Conservation (phyloP, 495 filamentous ascomycete species). For the Penicillium lividum region DNA sequence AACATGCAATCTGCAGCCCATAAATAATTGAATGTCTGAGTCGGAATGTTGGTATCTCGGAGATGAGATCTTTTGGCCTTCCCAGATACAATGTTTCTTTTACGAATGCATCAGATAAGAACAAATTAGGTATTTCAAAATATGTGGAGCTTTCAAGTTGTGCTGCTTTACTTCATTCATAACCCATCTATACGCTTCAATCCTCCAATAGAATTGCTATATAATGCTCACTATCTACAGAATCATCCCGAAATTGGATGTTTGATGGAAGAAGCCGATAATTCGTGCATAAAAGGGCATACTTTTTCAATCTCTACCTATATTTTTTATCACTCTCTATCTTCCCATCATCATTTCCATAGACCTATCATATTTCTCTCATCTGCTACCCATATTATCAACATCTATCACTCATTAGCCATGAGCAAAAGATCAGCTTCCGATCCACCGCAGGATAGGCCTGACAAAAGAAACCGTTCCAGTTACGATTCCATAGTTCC, state of each 20-base stretch:
- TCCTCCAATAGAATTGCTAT: not conserved
- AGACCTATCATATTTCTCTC: not conserved
- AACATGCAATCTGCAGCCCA: slow-evolving; percentile 37
- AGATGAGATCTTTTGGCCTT: slow-evolving; percentile 8
- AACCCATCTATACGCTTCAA: not conserved
- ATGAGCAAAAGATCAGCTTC: not conserved
- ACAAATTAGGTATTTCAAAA: slow-evolving; percentile 5
- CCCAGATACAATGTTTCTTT: slow-evolving; percentile 9
- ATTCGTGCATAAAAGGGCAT: not conserved
- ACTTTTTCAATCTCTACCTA: not conserved
- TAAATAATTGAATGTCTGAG: slow-evolving; percentile 33
- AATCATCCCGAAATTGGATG: not conserved
- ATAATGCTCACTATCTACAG: not conserved
- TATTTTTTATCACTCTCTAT: not conserved
- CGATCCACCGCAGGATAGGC: not conserved
- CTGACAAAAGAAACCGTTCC: not conserved
- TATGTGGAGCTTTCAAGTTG: not conserved
- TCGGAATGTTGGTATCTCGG: slow-evolving; percentile 4
- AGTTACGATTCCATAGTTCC: not conserved
- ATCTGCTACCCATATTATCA: not conserved
- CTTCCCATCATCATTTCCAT: not conserved
- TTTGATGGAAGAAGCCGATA: not conserved
- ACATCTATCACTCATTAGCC: not conserved
- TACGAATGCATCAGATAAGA: slow-evolving; percentile 23
- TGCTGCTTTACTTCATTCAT: not conserved